Evolutionary conservation across 305 asterid species (phyloP), one percentile per base, ranked within the genome.

Genomic region (Ilex paraguariensis): DNA sequence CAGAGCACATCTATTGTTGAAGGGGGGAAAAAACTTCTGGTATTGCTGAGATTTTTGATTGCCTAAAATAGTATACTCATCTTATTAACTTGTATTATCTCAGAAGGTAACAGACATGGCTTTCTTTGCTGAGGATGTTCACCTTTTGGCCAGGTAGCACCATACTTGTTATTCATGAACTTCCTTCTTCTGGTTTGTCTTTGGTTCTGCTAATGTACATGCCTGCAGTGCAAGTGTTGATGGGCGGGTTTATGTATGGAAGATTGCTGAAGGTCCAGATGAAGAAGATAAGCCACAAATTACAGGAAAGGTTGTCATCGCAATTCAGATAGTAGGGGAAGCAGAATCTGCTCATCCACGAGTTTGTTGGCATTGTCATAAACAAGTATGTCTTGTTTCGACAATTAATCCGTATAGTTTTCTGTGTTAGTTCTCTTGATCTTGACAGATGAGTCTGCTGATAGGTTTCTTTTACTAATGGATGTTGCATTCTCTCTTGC

Each of bases 21-120:
- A 21, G 28, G 28, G 28, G 28, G 28, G 1, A 21, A 21, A 21
- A 21, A 21, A 21, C 28, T 21, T 21, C 1, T 21, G 28, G 28
- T 21, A 21, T 21, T 21, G 28, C 28, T 21, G 28, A 21, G 28
- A 21, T 21, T 21, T 21, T 21, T 21, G 28, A 21, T 21, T 21
- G 28, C 28, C 28, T 21, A 21, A 21, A 21, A 21, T 21, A 21
- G 28, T 21, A 21, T 21, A 36, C 42, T 36, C 42, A 36, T 36
- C 42, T 36, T 36, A 36, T 36, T 36, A 36, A 36, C 8, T 36
- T 36, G 42, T 36, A 36, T 77, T 70, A 63, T 79, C 75, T 58
- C 95, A 91, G 98, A 88, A 95, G 86, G 98, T 88, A 67, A 88
- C 96, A 13, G 98, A 91, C 75, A 91, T 88, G 98, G 95, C 90